Evolutionary conservation across 2,329 filamentous ascomycete genomes (phyloP).

Genomic region (Penicillium janthinellum): DNA sequence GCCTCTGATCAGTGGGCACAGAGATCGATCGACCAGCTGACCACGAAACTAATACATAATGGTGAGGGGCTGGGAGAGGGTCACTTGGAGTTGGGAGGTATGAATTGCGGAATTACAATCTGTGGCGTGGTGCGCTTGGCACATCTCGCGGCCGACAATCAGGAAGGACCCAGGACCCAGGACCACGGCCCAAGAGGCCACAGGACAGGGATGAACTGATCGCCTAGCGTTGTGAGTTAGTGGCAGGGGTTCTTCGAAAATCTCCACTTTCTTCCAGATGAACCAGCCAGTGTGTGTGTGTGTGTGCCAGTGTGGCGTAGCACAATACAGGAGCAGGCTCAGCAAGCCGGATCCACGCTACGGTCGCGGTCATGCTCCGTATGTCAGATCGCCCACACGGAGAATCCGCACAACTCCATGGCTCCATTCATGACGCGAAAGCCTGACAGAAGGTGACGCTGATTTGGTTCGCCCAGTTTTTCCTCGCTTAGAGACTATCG

Average conservation of each 20-base stretch:
- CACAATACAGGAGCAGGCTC: no score
- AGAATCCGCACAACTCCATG: slow-evolving; percentile 18
- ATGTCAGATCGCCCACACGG: slow-evolving; percentile 21
- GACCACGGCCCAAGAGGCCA: no score
- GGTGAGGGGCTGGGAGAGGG: slow-evolving; percentile 5
- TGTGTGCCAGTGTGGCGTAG: slow-evolving; percentile 7
- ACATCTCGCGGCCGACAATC: neutral
- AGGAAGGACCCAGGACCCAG: neutral
- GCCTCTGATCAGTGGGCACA: slow-evolving; percentile 24
- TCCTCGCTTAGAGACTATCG: slow-evolving; percentile 1
- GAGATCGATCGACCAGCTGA: slow-evolving; percentile 25
- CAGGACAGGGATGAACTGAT: slow-evolving; percentile 23
- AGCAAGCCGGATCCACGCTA: slow-evolving; percentile 10
- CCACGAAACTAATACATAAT: slow-evolving; percentile 2
- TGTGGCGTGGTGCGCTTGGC: slow-evolving; percentile 18
- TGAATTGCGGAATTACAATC: slow-evolving; percentile 8
- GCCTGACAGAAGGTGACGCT: neutral
- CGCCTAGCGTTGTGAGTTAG: slow-evolving; percentile 5
- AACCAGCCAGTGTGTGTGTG: slow-evolving; percentile 13
- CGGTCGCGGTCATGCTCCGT: slow-evolving; percentile 16
- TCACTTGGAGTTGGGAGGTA: neutral
- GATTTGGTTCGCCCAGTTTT: neutral
- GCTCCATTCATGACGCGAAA: slow-evolving; percentile 11
- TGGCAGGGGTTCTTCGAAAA: slow-evolving; percentile 21
- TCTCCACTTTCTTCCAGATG: slow-evolving; percentile 30